Evolutionary conservation across 2,329 filamentous ascomycete species (phyloP).

Genomic region (Beauveria caledonica): DNA sequence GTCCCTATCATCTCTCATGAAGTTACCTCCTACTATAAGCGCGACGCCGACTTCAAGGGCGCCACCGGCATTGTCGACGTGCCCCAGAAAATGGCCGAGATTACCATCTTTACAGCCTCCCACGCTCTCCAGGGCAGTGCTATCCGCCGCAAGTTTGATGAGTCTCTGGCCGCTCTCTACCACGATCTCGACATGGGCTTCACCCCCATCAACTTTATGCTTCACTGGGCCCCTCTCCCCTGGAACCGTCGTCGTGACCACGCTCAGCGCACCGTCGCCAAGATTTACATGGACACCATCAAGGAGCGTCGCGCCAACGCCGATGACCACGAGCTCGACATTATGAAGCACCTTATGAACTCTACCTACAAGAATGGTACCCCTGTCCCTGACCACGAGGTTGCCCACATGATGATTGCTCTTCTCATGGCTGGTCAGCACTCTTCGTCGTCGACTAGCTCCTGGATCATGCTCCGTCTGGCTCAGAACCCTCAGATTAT

Average conservation of each 20-base stretch:
- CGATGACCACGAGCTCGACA: conserved; percentile 55
- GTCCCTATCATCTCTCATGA: conserved; percentile 72
- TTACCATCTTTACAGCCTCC: conserved; percentile 85
- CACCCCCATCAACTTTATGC: conserved; percentile 80
- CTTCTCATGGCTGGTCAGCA: conserved; percentile 89
- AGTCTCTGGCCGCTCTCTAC: conserved; percentile 72
- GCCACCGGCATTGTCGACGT: conserved; percentile 63
- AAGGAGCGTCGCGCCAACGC: conserved; percentile 53
- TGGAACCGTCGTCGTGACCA: conserved; percentile 76
- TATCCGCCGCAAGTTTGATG: conserved; percentile 72
- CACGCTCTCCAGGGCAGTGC: conserved; percentile 78
- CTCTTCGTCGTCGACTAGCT: conserved; percentile 73
- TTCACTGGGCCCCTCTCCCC: conserved; percentile 82
- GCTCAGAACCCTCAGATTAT: conserved; percentile 68
- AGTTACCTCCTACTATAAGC: conserved; percentile 64
- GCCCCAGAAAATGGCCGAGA: conserved; percentile 68
- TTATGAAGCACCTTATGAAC: conserved; percentile 86
- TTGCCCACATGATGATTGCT: conserved; percentile 91
- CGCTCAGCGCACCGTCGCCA: conserved; percentile 71
- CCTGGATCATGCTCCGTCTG: conserved; percentile 78
- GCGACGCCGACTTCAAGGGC: conserved; percentile 57
- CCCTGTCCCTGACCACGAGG: conserved; percentile 70
- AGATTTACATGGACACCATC: conserved; percentile 78
- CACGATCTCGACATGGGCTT: conserved; percentile 89
- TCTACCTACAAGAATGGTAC: conserved; percentile 77